Conservation (phyloP, 345 rosid genomes). For the Raphanus raphanistrum region DNA sequence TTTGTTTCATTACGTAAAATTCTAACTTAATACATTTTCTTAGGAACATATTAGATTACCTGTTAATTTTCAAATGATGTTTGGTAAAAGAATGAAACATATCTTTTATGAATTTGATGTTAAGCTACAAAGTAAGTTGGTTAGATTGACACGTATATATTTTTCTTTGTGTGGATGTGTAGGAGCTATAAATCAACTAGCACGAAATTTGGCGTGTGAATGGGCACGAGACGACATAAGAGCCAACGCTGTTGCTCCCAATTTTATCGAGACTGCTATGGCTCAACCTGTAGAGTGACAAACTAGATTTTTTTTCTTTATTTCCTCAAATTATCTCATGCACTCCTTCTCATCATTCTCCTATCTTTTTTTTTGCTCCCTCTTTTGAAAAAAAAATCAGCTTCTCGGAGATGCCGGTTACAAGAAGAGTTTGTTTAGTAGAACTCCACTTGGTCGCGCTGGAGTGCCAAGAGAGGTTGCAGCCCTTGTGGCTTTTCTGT, state of each 20-base stretch:
- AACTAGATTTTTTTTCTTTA: background rate
- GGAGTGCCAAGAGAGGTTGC: conserved; percentile 58
- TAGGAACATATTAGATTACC: background rate
- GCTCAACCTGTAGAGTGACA: conserved; percentile 13
- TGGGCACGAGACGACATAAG: conserved; percentile 60
- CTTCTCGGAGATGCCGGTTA: background rate
- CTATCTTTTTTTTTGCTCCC: background rate
- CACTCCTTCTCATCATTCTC: conserved; percentile 2
- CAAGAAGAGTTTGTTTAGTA: conserved; percentile 11
- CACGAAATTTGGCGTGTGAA: conserved; percentile 61
- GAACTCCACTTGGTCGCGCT: conserved; percentile 48
- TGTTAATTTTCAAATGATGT: background rate
- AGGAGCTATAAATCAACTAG: conserved; percentile 52
- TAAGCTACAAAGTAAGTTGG: background rate
- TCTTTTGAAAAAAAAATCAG: background rate
- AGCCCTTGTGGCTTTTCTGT: conserved; percentile 48
- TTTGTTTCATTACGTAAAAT: background rate
- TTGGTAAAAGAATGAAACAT: background rate
- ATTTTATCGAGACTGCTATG: conserved; percentile 45
- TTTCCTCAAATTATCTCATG: background rate
- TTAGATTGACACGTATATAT: background rate
- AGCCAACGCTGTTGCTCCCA: conserved; percentile 54
- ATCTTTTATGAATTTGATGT: background rate
- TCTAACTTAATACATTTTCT: background rate
- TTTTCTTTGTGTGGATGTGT: background rate